phyloP scores from a whole-genome alignment of 805 yeast species.

The Nakazawaea laoshanensis region DNA sequence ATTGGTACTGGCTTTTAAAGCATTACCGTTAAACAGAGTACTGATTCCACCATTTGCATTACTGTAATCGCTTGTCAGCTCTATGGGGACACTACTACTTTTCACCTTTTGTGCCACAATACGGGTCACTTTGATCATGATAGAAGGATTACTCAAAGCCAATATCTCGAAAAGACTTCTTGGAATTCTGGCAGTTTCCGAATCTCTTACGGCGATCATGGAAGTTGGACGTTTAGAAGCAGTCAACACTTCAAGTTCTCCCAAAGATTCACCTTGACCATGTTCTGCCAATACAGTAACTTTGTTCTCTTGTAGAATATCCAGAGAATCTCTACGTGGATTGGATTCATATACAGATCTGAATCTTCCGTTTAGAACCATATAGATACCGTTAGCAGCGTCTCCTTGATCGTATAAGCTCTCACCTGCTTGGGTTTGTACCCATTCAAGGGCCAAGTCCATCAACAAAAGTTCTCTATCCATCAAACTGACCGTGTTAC shows the following conservation, averaged over 20 bases:
- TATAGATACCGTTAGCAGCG: constrained; percentile 82
- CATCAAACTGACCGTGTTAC: constrained; percentile 56
- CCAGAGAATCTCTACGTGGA: constrained; percentile 3
- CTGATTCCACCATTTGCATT: constrained; percentile 17
- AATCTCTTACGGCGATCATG: constrained; percentile 81
- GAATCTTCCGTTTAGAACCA: constrained; percentile 82
- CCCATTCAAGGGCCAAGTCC: constrained; percentile 94
- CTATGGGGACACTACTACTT: not conserved
- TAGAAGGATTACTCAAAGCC: constrained; percentile 77
- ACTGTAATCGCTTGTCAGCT: not conserved
- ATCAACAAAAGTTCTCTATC: constrained; percentile 62
- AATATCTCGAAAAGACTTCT: constrained; percentile 80
- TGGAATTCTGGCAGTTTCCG: constrained; percentile 91
- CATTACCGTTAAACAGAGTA: constrained; percentile 15
- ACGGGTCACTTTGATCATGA: constrained; percentile 83
- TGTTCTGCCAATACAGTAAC: constrained; percentile 53
- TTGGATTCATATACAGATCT: constrained; percentile 40
- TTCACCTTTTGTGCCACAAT: constrained; percentile 60
- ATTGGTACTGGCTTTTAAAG: constrained; percentile 29
- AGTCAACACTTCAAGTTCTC: constrained; percentile 90
- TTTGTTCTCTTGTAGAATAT: constrained; percentile 13
- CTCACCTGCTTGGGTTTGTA: constrained; percentile 82
- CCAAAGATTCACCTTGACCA: constrained; percentile 92
- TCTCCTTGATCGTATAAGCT: constrained; percentile 75
- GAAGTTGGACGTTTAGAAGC: constrained; percentile 63